These are phyloP conservation scores for Thermothelomyces thermophilus DNA, from an alignment of 2,329 filamentous ascomycete species.

Conservation along the genomic window DNA sequence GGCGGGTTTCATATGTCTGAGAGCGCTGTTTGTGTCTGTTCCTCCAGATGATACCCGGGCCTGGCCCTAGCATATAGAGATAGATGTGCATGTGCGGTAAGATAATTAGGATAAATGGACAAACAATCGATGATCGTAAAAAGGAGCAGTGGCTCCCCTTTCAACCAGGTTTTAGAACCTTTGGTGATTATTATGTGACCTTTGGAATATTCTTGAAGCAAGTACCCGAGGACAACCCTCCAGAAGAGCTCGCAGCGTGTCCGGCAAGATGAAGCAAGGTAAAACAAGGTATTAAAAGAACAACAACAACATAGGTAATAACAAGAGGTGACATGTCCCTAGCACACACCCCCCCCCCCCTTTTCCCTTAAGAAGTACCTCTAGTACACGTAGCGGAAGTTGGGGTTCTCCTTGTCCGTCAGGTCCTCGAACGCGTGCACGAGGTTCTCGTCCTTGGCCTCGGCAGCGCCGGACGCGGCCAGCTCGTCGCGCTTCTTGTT, in stretches of 20 bases:
- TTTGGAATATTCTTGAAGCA: too few species aligned
- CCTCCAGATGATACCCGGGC: neutral
- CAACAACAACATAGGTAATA: neutral
- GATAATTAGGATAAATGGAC: too few species aligned
- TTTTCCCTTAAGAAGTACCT: too few species aligned
- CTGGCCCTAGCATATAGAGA: neutral
- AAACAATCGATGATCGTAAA: too few species aligned
- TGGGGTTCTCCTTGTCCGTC: constrained; percentile 55
- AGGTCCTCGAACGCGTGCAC: constrained; percentile 56
- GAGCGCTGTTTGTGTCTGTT: neutral
- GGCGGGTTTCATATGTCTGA: neutral
- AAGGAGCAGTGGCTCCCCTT: too few species aligned
- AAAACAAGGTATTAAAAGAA: neutral
- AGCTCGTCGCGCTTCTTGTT: constrained; percentile 53
- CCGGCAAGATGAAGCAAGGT: neutral
- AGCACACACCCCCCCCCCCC: too few species aligned
- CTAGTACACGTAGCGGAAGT: constrained; percentile 49
- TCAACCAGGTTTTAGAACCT: too few species aligned
- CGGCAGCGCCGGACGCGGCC: constrained; percentile 35
- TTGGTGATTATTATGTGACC: too few species aligned
- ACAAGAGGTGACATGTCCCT: too few species aligned
- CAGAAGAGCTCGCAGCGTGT: too few species aligned
- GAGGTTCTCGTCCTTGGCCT: constrained; percentile 36
- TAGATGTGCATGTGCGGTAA: too few species aligned
- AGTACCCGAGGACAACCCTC: too few species aligned